Percentiles rank a stretch among this genome's conserved stretches.
These are phyloP conservation scores for Malus hybrid DNA, from an alignment of 331 rosid species.

Conservation along the genomic window DNA sequence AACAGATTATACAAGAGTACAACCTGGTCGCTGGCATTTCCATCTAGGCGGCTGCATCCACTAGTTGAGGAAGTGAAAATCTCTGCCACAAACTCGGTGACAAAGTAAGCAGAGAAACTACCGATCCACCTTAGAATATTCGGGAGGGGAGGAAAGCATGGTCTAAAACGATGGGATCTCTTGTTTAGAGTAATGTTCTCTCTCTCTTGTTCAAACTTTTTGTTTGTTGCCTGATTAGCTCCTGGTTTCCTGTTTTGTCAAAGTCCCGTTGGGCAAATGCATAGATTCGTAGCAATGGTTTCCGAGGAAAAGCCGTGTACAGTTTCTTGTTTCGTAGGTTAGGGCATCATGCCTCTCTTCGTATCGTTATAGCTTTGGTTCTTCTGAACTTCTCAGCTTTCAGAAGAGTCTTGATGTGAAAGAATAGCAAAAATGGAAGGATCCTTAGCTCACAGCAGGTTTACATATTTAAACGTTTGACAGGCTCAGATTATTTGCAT, in stretches of 20 bases:
- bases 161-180: conserved; percentile 10
- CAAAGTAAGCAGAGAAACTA: background rate
- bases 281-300: conserved; percentile 15
- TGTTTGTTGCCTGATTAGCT: background rate
- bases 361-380: background rate
- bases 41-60: conserved; percentile 16
- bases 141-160: background rate
- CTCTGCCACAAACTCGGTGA: conserved; percentile 14
- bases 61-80: background rate
- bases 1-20: conserved; percentile 10
- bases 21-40: conserved; percentile 11
- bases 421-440: background rate
- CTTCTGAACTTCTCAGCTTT: background rate
- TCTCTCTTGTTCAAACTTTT: background rate
- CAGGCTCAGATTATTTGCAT: background rate
- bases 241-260: background rate
- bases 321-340: conserved; percentile 6
- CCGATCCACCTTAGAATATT: background rate
- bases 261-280: conserved; percentile 14
- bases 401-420: background rate
- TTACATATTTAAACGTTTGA: background rate
- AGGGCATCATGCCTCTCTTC: background rate
- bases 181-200: conserved; percentile 11
- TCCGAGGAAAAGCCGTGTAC: conserved; percentile 17
- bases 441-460: background rate